Conservation (phyloP, 805 yeast genomes). For the Wickerhamomyces silvicola region DNA sequence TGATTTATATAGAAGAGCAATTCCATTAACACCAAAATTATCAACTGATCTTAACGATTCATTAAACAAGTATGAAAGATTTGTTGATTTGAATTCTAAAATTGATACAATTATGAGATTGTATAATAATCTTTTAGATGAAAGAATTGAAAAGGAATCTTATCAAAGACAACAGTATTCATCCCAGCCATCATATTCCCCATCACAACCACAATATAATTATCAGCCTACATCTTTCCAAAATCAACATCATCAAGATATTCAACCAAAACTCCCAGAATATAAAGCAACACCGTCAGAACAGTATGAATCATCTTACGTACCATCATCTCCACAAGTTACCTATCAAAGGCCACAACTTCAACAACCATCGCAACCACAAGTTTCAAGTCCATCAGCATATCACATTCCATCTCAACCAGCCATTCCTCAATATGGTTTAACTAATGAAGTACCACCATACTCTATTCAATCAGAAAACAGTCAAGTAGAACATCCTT, state of each 20-base stretch:
- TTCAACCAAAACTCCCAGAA: constrained; percentile 2
- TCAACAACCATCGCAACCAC: constrained; percentile 3
- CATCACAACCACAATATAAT: constrained; percentile 18
- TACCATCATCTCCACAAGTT: not conserved
- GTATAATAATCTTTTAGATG: constrained; percentile 72
- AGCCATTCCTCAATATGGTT: too few relatives aligned
- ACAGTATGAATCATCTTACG: not conserved
- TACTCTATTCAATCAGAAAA: too few relatives aligned
- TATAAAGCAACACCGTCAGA: too few relatives aligned
- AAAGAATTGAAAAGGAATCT: constrained; percentile 34
- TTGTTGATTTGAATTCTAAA: constrained; percentile 71
- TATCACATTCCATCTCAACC: too few relatives aligned
- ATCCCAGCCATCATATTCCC: constrained; percentile 4
- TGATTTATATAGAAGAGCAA: constrained; percentile 52
- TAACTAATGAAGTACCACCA: too few relatives aligned
- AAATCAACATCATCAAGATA: not conserved
- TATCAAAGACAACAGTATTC: too few relatives aligned
- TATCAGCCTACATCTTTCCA: too few relatives aligned
- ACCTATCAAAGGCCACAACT: constrained; percentile 1
- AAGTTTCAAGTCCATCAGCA: too few relatives aligned
- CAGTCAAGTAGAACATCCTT: too few relatives aligned
- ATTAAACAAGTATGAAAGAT: constrained; percentile 53
- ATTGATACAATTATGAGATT: constrained; percentile 66
- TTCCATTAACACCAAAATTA: constrained; percentile 62
- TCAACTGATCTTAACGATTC: constrained; percentile 53